These are phyloP conservation scores for Lactarius deliciosus DNA, from an alignment of 768 basidiomycete species.

Conservation along the genomic window DNA sequence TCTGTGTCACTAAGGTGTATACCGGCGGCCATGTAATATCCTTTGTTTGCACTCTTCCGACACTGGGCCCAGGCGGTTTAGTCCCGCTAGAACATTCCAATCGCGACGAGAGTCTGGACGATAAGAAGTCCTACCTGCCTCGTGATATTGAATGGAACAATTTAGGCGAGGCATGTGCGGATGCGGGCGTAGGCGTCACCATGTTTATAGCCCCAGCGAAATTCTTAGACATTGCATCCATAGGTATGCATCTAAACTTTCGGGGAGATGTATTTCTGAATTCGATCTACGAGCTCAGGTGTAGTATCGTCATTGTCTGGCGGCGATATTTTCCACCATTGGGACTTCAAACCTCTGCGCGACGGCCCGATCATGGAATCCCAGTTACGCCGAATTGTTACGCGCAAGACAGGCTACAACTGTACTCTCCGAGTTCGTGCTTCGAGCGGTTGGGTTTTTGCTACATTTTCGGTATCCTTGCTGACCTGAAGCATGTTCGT, in stretches of 20 bases:
- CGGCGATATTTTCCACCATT: conserved; percentile 90
- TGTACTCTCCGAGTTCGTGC: conserved; percentile 79
- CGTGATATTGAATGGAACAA: conserved; percentile 79
- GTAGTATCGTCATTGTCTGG: conserved; percentile 72
- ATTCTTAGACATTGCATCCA: conserved; percentile 83
- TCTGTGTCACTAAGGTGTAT: conserved; percentile 46
- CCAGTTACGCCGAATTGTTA: conserved; percentile 70
- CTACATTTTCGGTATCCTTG: conserved; percentile 12
- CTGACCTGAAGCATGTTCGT: conserved; percentile 9
- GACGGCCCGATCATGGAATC: conserved; percentile 67
- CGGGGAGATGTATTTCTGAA: background rate
- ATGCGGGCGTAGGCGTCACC: conserved; percentile 87
- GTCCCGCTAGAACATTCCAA: conserved; percentile 58
- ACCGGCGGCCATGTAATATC: conserved; percentile 75
- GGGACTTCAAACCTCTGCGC: conserved; percentile 72
- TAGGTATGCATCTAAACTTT: conserved; percentile 50
- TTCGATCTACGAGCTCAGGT: conserved; percentile 41
- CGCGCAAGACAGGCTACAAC: conserved; percentile 74
- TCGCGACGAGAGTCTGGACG: conserved; percentile 82
- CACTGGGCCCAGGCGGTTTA: conserved; percentile 70
- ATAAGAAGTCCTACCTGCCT: conserved; percentile 74
- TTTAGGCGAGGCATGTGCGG: conserved; percentile 84
- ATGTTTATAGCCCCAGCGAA: conserved; percentile 81
- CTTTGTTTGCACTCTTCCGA: conserved; percentile 71
- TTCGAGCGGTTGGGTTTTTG: conserved; percentile 62